Evolutionary conservation across 139 green algal genomes (phyloP).

Genomic region (Chlorella sp.): DNA sequence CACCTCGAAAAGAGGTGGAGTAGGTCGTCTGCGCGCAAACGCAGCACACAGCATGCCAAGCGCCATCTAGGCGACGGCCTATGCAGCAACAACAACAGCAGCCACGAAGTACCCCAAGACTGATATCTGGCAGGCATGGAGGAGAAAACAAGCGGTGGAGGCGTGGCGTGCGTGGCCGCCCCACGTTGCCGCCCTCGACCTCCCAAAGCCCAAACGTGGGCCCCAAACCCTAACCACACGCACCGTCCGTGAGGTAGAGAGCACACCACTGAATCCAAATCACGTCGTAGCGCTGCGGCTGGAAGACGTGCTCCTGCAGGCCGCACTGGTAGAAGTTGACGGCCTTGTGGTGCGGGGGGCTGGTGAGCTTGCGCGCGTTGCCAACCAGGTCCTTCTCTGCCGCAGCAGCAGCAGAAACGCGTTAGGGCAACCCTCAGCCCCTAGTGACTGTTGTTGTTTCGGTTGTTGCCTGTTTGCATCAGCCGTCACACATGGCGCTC

Average conservation of each 20-base stretch:
- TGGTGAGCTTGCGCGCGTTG: conserved; percentile 1
- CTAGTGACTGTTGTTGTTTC: no score
- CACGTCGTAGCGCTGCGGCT: conserved; percentile 47
- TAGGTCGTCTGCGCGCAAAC: conserved; percentile 66
- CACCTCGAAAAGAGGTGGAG: conserved; percentile 67
- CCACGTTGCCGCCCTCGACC: neutral
- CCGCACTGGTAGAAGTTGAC: conserved; percentile 28
- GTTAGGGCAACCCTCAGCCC: no score
- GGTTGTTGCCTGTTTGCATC: no score
- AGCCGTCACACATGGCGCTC: no score
- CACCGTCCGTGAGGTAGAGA: conserved; percentile 91
- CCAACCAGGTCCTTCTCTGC: conserved; percentile 24
- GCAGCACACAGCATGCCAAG: no score
- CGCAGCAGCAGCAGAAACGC: no score
- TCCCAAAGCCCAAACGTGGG: neutral
- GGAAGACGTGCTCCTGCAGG: conserved; percentile 54
- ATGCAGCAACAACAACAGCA: no score
- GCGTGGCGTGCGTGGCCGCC: no score
- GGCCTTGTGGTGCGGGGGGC: conserved; percentile 12
- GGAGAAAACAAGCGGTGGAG: no score
- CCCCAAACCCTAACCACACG: conserved; percentile 7
- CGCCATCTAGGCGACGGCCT: no score
- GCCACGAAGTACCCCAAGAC: no score
- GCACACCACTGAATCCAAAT: conserved; percentile 70
- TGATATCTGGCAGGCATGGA: no score